These are phyloP conservation scores for Suillus cothurnatus DNA, from an alignment of 768 basidiomycete genomes.

Conservation along the genomic window DNA sequence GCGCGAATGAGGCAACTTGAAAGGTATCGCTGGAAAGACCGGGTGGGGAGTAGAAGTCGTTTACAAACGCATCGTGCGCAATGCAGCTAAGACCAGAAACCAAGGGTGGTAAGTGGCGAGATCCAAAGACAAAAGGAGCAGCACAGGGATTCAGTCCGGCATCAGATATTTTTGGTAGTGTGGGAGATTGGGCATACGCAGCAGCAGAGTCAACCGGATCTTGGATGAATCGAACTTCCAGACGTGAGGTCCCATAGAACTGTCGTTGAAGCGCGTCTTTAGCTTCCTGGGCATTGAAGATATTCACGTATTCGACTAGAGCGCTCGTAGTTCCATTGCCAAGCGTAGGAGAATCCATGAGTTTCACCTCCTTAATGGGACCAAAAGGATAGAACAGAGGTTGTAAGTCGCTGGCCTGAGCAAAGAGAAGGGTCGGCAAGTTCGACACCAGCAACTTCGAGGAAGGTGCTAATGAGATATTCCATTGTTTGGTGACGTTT, in stretches of 20 bases:
- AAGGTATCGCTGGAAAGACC: slow-evolving; percentile 25
- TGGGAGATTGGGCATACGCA: slow-evolving; percentile 3
- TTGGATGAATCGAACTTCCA: slow-evolving; percentile 41
- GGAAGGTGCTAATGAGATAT: slow-evolving; percentile 43
- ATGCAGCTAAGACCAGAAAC: slow-evolving; percentile 7
- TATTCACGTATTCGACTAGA: slow-evolving; percentile 62
- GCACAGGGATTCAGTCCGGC: slow-evolving; percentile 36
- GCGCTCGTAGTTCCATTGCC: slow-evolving; percentile 51
- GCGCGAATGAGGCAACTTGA: slow-evolving; percentile 18
- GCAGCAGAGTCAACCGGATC: slow-evolving; percentile 19
- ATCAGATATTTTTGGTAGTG: slow-evolving; percentile 19
- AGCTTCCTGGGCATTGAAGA: slow-evolving; percentile 63
- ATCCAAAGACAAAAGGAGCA: slow-evolving; percentile 28
- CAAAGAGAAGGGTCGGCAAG: slow-evolving; percentile 66
- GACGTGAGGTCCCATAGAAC: slow-evolving; percentile 51
- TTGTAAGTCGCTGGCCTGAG: slow-evolving; percentile 64
- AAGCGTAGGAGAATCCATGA: slow-evolving; percentile 38
- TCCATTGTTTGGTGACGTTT: slow-evolving; percentile 33
- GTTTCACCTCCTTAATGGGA: slow-evolving; percentile 61
- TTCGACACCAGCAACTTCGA: slow-evolving; percentile 62
- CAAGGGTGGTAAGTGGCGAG: slow-evolving; percentile 11
- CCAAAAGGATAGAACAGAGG: slow-evolving; percentile 80
- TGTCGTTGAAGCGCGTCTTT: slow-evolving; percentile 63
- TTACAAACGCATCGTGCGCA: slow-evolving; percentile 7
- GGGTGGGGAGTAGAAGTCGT: slow-evolving; percentile 10